Conservation (phyloP, 1,139 yeast species). For the Zygoascus meyerae region DNA sequence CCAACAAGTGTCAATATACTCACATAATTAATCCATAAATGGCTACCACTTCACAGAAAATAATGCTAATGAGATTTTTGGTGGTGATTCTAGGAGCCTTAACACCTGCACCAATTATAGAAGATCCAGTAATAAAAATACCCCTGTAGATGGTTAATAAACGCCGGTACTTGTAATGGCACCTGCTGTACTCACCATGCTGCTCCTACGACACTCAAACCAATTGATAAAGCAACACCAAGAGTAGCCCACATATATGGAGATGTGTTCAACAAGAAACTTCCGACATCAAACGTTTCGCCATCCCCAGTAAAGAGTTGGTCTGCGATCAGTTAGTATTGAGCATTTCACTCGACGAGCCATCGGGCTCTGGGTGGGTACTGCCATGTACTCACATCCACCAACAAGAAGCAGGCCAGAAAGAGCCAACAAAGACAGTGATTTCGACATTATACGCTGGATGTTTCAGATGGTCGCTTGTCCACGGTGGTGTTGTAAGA, state of each 20-base stretch:
- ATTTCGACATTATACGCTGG: constrained; percentile 8
- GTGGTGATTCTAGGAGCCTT: constrained; percentile 96
- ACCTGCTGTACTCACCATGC: constrained; percentile 57
- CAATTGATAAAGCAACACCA: constrained; percentile 91
- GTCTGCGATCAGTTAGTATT: constrained; percentile 33
- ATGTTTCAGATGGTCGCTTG: background rate
- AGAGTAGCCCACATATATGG: constrained; percentile 97
- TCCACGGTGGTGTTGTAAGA: background rate
- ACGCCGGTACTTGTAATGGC: too few species aligned
- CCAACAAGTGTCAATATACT: constrained; percentile 5
- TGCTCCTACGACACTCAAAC: constrained; percentile 93
- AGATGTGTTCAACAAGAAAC: constrained; percentile 75
- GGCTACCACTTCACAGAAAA: constrained; percentile 99
- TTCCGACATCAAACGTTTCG: constrained; percentile 83
- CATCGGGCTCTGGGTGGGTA: background rate
- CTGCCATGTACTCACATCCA: constrained; percentile 24
- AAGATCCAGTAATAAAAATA: constrained; percentile 90
- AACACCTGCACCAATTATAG: constrained; percentile 96
- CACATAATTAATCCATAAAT: constrained; percentile 91
- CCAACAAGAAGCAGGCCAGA: constrained; percentile 23
- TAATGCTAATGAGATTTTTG: constrained; percentile 90
- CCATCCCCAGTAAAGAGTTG: constrained; percentile 91
- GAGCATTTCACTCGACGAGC: too few species aligned
- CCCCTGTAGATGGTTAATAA: constrained; percentile 58
- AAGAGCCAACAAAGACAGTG: constrained; percentile 11